phyloP scores from a whole-genome alignment of 2,329 filamentous ascomycete genomes.

The Ophiosphaerella korrae region DNA sequence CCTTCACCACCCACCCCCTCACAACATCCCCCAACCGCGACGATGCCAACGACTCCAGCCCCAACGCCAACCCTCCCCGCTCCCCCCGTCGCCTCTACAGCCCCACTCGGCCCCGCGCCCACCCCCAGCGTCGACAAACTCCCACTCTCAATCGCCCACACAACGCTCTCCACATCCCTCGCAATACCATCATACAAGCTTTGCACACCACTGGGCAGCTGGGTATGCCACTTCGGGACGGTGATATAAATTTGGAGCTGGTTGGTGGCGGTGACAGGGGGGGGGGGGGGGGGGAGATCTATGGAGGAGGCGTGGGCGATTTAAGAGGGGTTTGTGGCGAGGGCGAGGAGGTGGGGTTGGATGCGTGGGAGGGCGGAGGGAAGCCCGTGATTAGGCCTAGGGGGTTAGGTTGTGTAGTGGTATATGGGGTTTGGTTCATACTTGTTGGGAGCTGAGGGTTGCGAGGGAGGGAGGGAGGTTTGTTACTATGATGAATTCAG shows the following conservation, averaged over 20 bases:
- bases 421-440: neutral
- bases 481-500: neutral
- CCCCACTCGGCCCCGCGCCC: no score
- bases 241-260: conserved; percentile 1
- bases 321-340: neutral
- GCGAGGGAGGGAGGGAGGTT: no score
- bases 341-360: neutral
- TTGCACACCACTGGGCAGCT: neutral
- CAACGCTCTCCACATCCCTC: neutral
- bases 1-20: no score
- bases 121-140: no score
- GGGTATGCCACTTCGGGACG: neutral
- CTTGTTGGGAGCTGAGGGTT: neutral
- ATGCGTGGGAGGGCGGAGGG: neutral
- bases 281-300: neutral
- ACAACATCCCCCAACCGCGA: no score
- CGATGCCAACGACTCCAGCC: no score
- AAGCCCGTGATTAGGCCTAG: neutral
- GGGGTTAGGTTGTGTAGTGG: neutral
- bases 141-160: neutral
- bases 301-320: neutral
- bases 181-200: neutral
- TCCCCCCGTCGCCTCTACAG: no score
- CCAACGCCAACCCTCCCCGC: no score
- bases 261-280: neutral